phyloP scores from a whole-genome alignment of 2,329 filamentous ascomycete genomes.

The Colletotrichum caudatum region DNA sequence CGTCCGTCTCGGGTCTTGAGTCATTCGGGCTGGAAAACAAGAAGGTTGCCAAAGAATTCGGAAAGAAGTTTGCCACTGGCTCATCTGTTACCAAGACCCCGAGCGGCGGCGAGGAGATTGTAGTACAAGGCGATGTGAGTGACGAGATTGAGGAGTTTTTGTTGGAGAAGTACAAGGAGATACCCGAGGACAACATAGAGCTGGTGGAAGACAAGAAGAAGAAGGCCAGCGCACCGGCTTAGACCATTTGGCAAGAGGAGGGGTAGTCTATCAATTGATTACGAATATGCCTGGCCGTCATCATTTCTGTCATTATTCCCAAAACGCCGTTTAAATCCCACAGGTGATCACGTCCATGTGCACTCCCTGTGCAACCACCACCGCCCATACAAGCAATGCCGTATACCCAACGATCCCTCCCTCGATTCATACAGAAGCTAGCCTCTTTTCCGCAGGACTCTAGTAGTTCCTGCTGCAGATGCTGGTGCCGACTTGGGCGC shows the following conservation, averaged over 20 bases:
- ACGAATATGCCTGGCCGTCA: constrained; percentile 24
- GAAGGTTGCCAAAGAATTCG: constrained; percentile 95
- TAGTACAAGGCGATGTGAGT: constrained; percentile 96
- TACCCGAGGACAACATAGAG: constrained; percentile 96
- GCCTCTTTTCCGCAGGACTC: constrained; percentile 67
- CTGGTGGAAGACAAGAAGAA: constrained; percentile 97
- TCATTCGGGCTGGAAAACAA: constrained; percentile 93
- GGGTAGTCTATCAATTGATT: constrained; percentile 30
- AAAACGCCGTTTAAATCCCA: constrained; percentile 7
- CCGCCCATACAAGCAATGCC: neutral
- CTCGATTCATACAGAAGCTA: constrained; percentile 44
- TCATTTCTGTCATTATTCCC: constrained; percentile 34
- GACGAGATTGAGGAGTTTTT: constrained; percentile 95
- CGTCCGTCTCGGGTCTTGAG: constrained; percentile 90
- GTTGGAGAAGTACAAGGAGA: constrained; percentile 86
- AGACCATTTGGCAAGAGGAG: neutral
- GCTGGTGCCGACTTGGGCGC: constrained; percentile 57
- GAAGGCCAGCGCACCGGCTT: constrained; percentile 51
- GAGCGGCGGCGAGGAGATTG: constrained; percentile 92
- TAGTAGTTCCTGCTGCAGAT: constrained; percentile 59
- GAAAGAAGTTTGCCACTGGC: constrained; percentile 98
- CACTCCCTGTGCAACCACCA: constrained; percentile 18
- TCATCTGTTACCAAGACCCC: constrained; percentile 91
- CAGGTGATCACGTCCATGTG: neutral
- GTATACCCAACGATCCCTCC: neutral